Evolutionary conservation across 495 filamentous ascomycete species (phyloP).

Genomic region (Penicillium soppii): DNA sequence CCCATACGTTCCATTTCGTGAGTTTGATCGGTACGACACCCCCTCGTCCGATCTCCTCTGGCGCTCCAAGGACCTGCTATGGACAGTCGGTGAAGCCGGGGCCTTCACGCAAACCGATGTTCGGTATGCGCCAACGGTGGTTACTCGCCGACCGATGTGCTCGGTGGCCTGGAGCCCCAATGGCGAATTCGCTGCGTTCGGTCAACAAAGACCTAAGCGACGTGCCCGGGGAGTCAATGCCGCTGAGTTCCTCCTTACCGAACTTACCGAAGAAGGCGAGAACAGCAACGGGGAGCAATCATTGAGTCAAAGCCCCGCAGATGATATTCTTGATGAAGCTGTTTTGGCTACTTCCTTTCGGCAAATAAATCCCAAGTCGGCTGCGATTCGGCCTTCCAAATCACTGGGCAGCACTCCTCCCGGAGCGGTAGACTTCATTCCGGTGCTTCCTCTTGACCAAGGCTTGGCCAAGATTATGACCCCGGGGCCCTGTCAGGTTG

Average conservation of each 20-base stretch:
- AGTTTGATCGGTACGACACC: conserved; percentile 71
- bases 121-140: conserved; percentile 74
- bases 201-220: conserved; percentile 47
- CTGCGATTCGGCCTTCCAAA: conserved; percentile 35
- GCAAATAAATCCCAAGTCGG: conserved; percentile 36
- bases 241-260: conserved; percentile 36
- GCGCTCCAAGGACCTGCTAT: conserved; percentile 86
- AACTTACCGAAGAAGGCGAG: conserved; percentile 27
- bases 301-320: conserved; percentile 64
- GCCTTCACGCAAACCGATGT: conserved; percentile 87
- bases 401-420: conserved; percentile 58
- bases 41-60: conserved; percentile 79
- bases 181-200: conserved; percentile 48
- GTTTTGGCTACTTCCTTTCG: conserved; percentile 51
- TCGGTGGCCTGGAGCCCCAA: conserved; percentile 47
- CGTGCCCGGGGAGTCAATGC: conserved; percentile 34
- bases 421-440: conserved; percentile 41
- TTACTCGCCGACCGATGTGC: conserved; percentile 55
- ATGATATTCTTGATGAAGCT: conserved; percentile 61
- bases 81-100: conserved; percentile 84
- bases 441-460: conserved; percentile 60
- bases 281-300: conserved; percentile 37
- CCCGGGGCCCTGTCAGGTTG: conserved; percentile 57
- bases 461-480: conserved; percentile 54
- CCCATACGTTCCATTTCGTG: conserved; percentile 81